A percentile compares a stretch with the other conserved stretches of the same genome.
Conservation (phyloP, 331 rosid species). For the Malus hybrid region DNA sequence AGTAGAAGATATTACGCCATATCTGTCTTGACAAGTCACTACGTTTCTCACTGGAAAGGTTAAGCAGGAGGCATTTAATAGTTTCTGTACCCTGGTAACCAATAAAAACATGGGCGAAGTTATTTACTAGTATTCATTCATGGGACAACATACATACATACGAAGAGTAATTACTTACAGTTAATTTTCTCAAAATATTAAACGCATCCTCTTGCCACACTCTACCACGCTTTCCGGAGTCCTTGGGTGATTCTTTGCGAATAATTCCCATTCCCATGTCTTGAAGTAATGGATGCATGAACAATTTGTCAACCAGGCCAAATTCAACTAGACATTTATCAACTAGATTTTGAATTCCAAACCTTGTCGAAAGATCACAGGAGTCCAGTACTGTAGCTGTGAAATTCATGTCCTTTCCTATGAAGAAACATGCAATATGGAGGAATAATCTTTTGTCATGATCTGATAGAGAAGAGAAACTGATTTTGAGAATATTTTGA, state of each 20-base stretch:
- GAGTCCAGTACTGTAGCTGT: neutral
- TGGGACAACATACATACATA: neutral
- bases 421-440: neutral
- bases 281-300: conserved; percentile 24
- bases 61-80: neutral
- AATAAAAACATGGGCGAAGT: neutral
- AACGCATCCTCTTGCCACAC: neutral
- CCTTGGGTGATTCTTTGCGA: conserved; percentile 9
- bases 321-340: neutral
- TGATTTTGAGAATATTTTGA: neutral
- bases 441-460: neutral
- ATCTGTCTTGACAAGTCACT: neutral
- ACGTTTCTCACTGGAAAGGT: neutral
- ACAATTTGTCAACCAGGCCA: neutral
- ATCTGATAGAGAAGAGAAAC: neutral
- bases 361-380: neutral
- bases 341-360: neutral
- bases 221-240: neutral
- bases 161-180: neutral
- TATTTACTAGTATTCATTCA: neutral
- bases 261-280: conserved; percentile 30
- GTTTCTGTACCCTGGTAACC: neutral
- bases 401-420: neutral
- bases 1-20: neutral
- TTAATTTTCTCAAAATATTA: neutral